Evolutionary conservation across 2,329 filamentous ascomycete genomes (phyloP), one percentile per base, ranked within the genome.

Genomic region (Shiraia sp.): DNA sequence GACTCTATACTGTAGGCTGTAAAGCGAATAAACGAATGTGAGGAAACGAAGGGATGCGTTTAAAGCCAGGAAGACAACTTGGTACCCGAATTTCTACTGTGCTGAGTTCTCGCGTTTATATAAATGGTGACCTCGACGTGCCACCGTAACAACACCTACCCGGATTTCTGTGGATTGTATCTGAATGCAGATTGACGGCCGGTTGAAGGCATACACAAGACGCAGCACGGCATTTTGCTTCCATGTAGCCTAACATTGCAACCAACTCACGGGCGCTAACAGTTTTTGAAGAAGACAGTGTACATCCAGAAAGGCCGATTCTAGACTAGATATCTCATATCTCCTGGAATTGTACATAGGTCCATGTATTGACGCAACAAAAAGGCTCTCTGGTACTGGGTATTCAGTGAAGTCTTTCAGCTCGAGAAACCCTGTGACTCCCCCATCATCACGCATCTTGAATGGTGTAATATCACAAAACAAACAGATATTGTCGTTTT

Each of bases 161-260:
- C 27, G 12, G 33, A 22, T 44, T n/a, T 42, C 23, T 24, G 29
- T 32, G 25, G 13, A 22, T 24, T 32, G 33, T 45, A 24, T 34
- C 22, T 34, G 36, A 33, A 32, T 34, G 45, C 34, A 29, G 49
- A 36, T 33, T 32, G 35, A 45, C 24, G 23, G 35, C 42, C 40
- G 4, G 45, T 39, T 40, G 40, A 32, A 14, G 33, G 22, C 34
- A 46, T 37, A 43, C 45, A 58, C 51, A 45, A 43, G 30, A 53
- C 53, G 52, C 54, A 53, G 49, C 36, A 43, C 49, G 51, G 53
- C 35, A 59, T 49, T 34, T 17, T 55, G 49, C 54, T 49, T 60
- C 31, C 34, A 37, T 32, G n/a, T 34, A 32, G 14, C 12, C 15
- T 44, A 36, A 36, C 40, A 25, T 23, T 23, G 19, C 30, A 12